Evolutionary conservation across 1,284 basidiomycete genomes (phyloP).

Genomic region (Naganishia sp.): DNA sequence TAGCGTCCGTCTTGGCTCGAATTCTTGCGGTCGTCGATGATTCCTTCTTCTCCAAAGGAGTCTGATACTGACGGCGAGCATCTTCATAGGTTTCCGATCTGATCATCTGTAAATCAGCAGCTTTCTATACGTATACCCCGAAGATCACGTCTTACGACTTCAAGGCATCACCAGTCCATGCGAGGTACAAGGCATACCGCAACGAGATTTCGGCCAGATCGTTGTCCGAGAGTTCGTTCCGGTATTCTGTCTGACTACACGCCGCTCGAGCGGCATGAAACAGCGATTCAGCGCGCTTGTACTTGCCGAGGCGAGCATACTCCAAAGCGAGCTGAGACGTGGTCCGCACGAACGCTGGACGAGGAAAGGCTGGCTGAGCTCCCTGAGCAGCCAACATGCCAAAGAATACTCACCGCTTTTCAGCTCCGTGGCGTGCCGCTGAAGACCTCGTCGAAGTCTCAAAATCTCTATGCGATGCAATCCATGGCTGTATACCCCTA

Average conservation of each 20-base stretch:
- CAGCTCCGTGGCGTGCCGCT: slow-evolving; percentile 14
- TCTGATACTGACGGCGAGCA: slow-evolving; percentile 58
- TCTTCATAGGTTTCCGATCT: slow-evolving; percentile 64
- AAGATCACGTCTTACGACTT: slow-evolving; percentile 59
- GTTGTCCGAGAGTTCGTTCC: slow-evolving; percentile 34
- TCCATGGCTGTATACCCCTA: slow-evolving; percentile 28
- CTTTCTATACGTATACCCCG: no score
- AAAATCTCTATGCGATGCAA: slow-evolving; percentile 26
- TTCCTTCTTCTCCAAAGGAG: slow-evolving; percentile 46
- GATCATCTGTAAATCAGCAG: no score
- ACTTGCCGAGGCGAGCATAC: slow-evolving; percentile 74
- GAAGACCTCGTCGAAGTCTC: slow-evolving; percentile 25
- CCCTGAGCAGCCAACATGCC: slow-evolving; percentile 54
- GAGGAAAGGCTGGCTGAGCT: slow-evolving; percentile 42
- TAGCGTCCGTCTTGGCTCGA: slow-evolving; percentile 60
- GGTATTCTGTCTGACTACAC: slow-evolving; percentile 51
- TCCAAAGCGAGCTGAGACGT: slow-evolving; percentile 74
- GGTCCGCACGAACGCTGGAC: slow-evolving; percentile 64
- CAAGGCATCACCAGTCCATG: slow-evolving; percentile 62
- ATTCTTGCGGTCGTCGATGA: slow-evolving; percentile 62
- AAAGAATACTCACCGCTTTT: slow-evolving; percentile 11
- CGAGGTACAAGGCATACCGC: slow-evolving; percentile 67
- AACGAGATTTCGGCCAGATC: slow-evolving; percentile 63
- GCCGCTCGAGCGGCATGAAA: slow-evolving; percentile 62
- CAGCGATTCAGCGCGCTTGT: slow-evolving; percentile 64